Base-by-base conservation (phyloP, 768 basidiomycete species). In the Mycena polygramma region DNA sequence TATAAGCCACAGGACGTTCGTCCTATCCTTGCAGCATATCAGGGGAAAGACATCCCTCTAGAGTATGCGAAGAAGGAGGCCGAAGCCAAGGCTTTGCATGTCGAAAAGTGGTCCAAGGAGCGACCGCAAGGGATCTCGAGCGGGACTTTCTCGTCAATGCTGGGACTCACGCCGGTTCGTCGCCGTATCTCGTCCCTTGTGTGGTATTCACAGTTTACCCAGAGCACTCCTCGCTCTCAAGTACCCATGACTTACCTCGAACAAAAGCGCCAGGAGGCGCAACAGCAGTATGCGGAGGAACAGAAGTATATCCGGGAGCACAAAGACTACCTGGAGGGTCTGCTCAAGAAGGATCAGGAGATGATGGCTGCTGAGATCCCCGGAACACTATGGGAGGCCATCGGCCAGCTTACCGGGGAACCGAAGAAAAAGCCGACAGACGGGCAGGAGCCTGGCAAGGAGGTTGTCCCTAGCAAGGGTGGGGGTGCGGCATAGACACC, bases 51-150 rank as follows among this genome's bases (percentile, higher is more conserved):
- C 76, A 92, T 99, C 66, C 90, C 96, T 0, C 61, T 91, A 8
- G 97, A 97, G 80, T 98, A 96, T 73, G 96, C 91, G 45, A 92
- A 93, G 82, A 89, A 91, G 71, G 97, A 99, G 81, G 90, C 90
- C 0, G 93, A 93, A 78, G 88, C 89, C 58, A 98, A 96, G 80
- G 85, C 87, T 48, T 86, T 84, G 66, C 91, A 94, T 72, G 76
- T 95, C 13, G 94, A 92, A 63, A 93, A 96, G 74, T 98, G 95
- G 96, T 88, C 92, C 79, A 82, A 81, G 43, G 84, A 83, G 3
- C 68, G 62, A 74, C 74, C 74, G 17, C 80, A 79, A 66, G 81
- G 82, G 61, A 72, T 80, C 15, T 75, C 79, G 13, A 61, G 73
- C 15, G 37, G 66, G 1, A 69, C 51, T 46, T 70, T 79, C 75